Conservation (phyloP, 495 filamentous ascomycete species). For the Penicillium steckii region DNA sequence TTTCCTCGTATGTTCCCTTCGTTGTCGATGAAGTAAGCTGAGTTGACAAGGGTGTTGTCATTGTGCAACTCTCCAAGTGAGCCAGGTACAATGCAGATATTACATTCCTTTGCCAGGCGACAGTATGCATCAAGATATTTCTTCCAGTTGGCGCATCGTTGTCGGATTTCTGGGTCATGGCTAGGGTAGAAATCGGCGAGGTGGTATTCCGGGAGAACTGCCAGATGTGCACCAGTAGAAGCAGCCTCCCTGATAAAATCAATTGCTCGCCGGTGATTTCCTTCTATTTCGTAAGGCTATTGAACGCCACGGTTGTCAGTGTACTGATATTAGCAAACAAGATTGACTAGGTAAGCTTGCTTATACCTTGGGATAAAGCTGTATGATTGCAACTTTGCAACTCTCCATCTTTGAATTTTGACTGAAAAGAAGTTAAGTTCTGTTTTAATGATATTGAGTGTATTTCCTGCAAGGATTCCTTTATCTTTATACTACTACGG, state of each 20-base stretch:
- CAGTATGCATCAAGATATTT: constrained; percentile 10
- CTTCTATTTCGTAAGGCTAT: constrained; percentile 6
- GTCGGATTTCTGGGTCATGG: constrained; percentile 5
- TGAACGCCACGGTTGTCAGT: not conserved
- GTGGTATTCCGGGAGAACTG: constrained; percentile 14
- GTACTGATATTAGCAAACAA: not conserved
- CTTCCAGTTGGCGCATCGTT: constrained; percentile 12
- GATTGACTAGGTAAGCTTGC: not conserved
- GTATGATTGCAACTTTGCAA: constrained; percentile 7
- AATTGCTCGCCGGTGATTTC: constrained; percentile 4
- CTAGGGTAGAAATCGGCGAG: constrained; percentile 8
- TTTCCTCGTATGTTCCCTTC: constrained; percentile 55
- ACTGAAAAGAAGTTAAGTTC: not conserved
- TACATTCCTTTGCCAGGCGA: constrained; percentile 9
- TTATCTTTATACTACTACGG: not conserved
- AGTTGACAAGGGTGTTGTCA: constrained; percentile 49
- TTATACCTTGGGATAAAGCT: constrained; percentile 4
- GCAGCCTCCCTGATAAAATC: constrained; percentile 22
- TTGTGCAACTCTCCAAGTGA: constrained; percentile 10
- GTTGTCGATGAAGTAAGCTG: constrained; percentile 67
- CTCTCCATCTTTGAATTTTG: not conserved
- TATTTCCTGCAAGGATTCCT: too few relatives aligned
- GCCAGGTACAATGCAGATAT: constrained; percentile 12
- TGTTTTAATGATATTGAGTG: not conserved
- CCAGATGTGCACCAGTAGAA: constrained; percentile 1